Percentiles rank a stretch among this genome's conserved stretches.
These are phyloP conservation scores for Hypoxylon sp. DNA, from an alignment of 2,329 filamentous ascomycete genomes.

Conservation along the genomic window DNA sequence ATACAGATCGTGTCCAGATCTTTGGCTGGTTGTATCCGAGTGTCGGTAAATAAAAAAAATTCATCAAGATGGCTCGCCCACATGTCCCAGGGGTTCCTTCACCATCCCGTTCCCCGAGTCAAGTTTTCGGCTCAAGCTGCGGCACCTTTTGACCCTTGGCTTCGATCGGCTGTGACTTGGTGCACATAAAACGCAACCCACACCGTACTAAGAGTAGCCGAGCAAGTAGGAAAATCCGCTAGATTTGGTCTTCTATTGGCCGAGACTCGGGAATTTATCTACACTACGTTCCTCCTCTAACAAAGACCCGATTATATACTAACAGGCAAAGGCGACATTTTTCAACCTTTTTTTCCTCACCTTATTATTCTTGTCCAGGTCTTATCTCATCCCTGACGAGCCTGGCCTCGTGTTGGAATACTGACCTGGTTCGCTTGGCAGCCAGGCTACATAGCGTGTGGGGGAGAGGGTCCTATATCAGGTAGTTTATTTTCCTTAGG, in stretches of 20 bases:
- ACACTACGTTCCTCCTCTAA: constrained; percentile 22
- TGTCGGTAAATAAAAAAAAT: constrained; percentile 33
- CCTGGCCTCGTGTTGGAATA: no score
- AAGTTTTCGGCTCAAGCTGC: constrained; percentile 36
- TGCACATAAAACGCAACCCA: constrained; percentile 16
- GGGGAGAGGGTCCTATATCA: background rate
- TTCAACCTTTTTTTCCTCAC: background rate
- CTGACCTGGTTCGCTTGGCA: no score
- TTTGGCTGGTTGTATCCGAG: constrained; percentile 11
- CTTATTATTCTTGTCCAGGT: background rate
- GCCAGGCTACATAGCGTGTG: background rate
- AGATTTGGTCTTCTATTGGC: constrained; percentile 17
- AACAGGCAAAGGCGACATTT: constrained; percentile 6
- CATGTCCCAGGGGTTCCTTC: constrained; percentile 24
- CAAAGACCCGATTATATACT: constrained; percentile 27
- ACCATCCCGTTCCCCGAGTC: constrained; percentile 37
- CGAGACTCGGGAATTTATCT: constrained; percentile 33
- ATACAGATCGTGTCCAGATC: constrained; percentile 11
- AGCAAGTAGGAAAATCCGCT: constrained; percentile 4
- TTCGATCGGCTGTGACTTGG: constrained; percentile 27
- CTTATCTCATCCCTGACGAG: no score
- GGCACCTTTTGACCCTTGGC: constrained; percentile 20
- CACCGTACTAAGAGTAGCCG: constrained; percentile 1
- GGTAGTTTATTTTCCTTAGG: background rate
- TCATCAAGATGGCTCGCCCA: constrained; percentile 28